A percentile compares a stretch with the other conserved stretches of the same genome.
phyloP scores from a whole-genome alignment of 306 rosid species.

The Lablab purpureus region DNA sequence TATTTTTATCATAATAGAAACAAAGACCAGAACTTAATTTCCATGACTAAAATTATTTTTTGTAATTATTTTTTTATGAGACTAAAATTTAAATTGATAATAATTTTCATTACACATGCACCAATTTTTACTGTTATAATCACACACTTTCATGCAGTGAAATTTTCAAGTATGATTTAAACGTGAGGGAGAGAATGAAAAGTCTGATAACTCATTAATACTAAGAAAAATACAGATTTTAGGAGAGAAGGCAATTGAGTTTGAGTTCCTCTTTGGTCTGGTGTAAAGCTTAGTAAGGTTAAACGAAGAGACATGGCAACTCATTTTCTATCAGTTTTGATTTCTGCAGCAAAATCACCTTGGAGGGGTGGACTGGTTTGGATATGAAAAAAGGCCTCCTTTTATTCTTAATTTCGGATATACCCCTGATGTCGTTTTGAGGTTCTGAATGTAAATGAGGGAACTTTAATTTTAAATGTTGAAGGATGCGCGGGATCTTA shows the following conservation, averaged over 20 bases:
- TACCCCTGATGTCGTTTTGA: not conserved
- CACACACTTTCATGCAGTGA: not conserved
- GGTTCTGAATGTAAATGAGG: not conserved
- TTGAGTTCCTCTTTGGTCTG: not conserved
- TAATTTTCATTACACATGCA: too few relatives aligned
- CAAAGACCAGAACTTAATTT: too few relatives aligned
- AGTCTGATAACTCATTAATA: too few relatives aligned
- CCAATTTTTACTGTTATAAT: too few relatives aligned
- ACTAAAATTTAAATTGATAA: too few relatives aligned
- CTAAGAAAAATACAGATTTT: conserved; percentile 12
- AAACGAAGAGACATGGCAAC: not conserved
- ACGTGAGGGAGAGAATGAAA: too few relatives aligned
- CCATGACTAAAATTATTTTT: too few relatives aligned
- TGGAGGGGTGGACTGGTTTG: conserved; percentile 15
- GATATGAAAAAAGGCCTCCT: not conserved
- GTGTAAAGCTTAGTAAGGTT: not conserved
- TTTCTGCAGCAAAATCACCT: conserved; percentile 44
- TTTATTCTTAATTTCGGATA: conserved; percentile 31
- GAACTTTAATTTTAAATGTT: conserved; percentile 35
- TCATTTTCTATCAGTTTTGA: conserved; percentile 35
- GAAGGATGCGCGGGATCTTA: conserved; percentile 40
- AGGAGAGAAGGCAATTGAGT: conserved; percentile 28
- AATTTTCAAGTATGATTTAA: not conserved
- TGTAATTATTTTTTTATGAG: too few relatives aligned
- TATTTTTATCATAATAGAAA: too few relatives aligned